Base-by-base conservation (phyloP, 140 eudicot species). In the Flaveria floridana region DNA sequence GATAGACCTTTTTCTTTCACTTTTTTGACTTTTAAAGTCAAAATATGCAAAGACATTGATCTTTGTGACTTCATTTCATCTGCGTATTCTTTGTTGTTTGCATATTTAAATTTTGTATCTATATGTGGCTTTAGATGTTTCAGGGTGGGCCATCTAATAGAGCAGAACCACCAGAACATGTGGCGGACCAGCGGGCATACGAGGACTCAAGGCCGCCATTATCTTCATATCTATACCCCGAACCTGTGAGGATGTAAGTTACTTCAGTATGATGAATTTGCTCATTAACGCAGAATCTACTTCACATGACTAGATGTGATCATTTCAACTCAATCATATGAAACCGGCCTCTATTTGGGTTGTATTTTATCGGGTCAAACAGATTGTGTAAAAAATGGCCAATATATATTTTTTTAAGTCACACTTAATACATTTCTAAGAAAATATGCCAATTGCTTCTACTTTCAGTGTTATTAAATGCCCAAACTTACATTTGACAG, bases 81-180 rank as follows among this genome's bases (percentile, higher is more conserved):
- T 26, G 62, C 70, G 41, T 46, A 47, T 77, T 41, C 18, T 44
- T 20, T 69, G 42, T 6, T 25, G 64, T 78, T 59, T 59, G 72
- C 44, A 58, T 56, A 73, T 64, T 15, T 3, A 52, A 39, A 64
- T 72, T 16, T 67, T 47, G 69, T 10, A 62, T 66, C 3, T 47
- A 73, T 21, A 69, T 57, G 37, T 70, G 78, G 70, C 20, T 73
- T 52, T 73, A 88, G 95, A 88, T 88, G 95, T 88, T 88, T 81
- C 95, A 81, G 13, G 95, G 95, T 42, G 84, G 89, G 62, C 95
- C 95, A 76, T 82, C 95, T 26, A 75, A 84, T 68, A 84, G 80
- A 75, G 90, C 77, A 77, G 87, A 86, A 68, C 82, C 87, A 74
- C 82, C 91, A 0, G 87, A 88, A 68, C 85, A 85, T 37, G 85